Percentiles rank a stretch among this genome's conserved stretches.
Conservation (phyloP, 164 flowering plant genomes). For the Kingdonia uniflora region DNA sequence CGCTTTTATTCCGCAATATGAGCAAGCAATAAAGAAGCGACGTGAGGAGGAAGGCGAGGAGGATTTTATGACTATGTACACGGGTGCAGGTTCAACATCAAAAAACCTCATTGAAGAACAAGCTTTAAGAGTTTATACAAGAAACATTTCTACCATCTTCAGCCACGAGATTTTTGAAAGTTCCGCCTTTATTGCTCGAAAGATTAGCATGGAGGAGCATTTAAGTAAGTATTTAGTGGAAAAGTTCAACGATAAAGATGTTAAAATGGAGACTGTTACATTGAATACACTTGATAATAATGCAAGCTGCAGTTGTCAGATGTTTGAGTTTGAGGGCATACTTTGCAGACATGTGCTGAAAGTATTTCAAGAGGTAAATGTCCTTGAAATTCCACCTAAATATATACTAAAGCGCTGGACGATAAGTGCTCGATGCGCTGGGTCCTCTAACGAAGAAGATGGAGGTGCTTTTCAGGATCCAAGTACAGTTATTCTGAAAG, state of each 20-base stretch:
- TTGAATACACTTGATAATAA: constrained; percentile 8
- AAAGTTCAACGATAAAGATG: constrained; percentile 13
- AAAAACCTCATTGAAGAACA: constrained; percentile 18
- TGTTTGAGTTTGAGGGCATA: constrained; percentile 20
- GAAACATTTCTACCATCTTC: constrained; percentile 10
- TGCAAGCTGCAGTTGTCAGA: constrained; percentile 18
- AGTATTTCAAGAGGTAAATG: constrained; percentile 16
- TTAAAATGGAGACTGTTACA: constrained; percentile 7
- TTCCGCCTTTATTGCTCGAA: constrained; percentile 10
- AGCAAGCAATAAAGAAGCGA: constrained; percentile 9
- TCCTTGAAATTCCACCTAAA: constrained; percentile 14
- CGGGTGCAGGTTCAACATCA: constrained; percentile 10
- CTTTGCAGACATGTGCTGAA: constrained; percentile 16
- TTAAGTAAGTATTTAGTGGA: constrained; percentile 11
- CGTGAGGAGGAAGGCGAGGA: constrained; percentile 14
- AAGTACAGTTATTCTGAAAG: constrained; percentile 8
- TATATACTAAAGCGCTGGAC: constrained; percentile 21
- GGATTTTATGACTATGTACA: constrained; percentile 12
- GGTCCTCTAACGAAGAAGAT: constrained; percentile 2
- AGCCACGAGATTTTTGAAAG: constrained; percentile 13
- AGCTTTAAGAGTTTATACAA: constrained; percentile 16
- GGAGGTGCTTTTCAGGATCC: constrained; percentile 5
- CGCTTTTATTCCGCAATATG: constrained; percentile 17
- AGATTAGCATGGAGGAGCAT: constrained; percentile 4
- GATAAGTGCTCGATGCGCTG: constrained; percentile 11